Evolutionary conservation across 495 filamentous ascomycete species (phyloP).

Genomic region (Trichoderma erinaceum): DNA sequence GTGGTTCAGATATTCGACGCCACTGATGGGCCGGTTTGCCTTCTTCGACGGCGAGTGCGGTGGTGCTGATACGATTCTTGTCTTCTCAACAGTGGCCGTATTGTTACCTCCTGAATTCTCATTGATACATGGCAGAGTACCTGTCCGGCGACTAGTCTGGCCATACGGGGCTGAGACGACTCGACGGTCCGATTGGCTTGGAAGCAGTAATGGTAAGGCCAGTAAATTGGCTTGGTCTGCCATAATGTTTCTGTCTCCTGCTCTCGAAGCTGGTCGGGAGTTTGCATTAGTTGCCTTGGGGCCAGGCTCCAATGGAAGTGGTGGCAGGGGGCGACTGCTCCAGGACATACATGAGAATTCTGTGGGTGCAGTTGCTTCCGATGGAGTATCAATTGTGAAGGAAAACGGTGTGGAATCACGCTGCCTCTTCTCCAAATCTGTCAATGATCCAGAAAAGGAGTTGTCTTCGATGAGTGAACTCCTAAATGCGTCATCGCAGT

Average conservation of each 20-base stretch:
- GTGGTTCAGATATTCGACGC: constrained; percentile 30
- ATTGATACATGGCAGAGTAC: constrained; percentile 46
- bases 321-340: constrained; percentile 43
- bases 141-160: constrained; percentile 30
- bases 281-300: background rate
- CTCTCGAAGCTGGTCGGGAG: constrained; percentile 1
- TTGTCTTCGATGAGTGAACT: constrained; percentile 49
- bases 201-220: background rate
- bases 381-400: constrained; percentile 11
- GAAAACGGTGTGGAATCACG: constrained; percentile 26
- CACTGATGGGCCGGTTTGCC: constrained; percentile 24
- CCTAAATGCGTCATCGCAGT: constrained; percentile 73
- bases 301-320: constrained; percentile 43
- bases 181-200: constrained; percentile 30
- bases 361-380: constrained; percentile 11
- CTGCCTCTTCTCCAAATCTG: constrained; percentile 18
- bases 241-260: background rate
- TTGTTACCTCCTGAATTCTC: constrained; percentile 27
- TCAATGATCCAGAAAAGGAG: constrained; percentile 8
- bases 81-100: constrained; percentile 24
- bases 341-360: constrained; percentile 20
- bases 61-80: constrained; percentile 28
- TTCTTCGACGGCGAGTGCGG: constrained; percentile 26
- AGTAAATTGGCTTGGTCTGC: constrained; percentile 13
- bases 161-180: constrained; percentile 53